phyloP scores from a whole-genome alignment of 2,329 filamentous ascomycete species.

The Hypoxylon sp. region DNA sequence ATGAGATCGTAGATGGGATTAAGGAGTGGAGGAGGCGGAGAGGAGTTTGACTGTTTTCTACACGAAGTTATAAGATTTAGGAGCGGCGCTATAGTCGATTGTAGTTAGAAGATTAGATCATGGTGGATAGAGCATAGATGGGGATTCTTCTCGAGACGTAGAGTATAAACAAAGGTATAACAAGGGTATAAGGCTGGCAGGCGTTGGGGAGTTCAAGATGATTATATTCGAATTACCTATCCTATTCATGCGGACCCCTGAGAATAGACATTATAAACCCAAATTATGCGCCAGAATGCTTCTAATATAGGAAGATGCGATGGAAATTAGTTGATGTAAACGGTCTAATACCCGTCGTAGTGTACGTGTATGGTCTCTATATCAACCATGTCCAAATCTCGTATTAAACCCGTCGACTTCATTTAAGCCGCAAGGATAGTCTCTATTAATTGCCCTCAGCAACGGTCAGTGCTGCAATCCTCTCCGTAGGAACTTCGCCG shows the following conservation, averaged over 20 bases:
- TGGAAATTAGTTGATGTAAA: slow-evolving; percentile 1
- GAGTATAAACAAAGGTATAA: slow-evolving; percentile 1
- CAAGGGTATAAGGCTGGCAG: not conserved
- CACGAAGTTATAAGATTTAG: not conserved
- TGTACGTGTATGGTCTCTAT: slow-evolving; percentile 13
- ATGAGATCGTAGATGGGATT: slow-evolving; percentile 84
- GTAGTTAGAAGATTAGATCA: not conserved
- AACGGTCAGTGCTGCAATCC: slow-evolving; percentile 34
- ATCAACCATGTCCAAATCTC: slow-evolving; percentile 8
- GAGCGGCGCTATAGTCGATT: not conserved
- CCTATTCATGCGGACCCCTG: slow-evolving; percentile 17
- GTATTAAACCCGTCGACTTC: not conserved
- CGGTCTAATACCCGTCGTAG: not conserved
- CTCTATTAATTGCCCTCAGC: slow-evolving; percentile 28
- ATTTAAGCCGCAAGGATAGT: not conserved
- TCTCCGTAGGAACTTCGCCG: slow-evolving; percentile 37
- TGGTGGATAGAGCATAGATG: slow-evolving; percentile 1
- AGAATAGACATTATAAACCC: slow-evolving; percentile 12
- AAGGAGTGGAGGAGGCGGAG: slow-evolving; percentile 83
- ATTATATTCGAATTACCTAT: slow-evolving; percentile 22
- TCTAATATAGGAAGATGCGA: not conserved
- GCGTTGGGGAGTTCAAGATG: slow-evolving; percentile 15
- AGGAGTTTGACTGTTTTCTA: slow-evolving; percentile 55
- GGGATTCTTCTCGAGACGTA: not conserved
- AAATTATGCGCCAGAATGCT: slow-evolving; percentile 22